A percentile compares a stretch with the other conserved stretches of the same genome.
Conservation (phyloP, 2,329 filamentous ascomycete species). For the Exophiala xenobiotica region DNA sequence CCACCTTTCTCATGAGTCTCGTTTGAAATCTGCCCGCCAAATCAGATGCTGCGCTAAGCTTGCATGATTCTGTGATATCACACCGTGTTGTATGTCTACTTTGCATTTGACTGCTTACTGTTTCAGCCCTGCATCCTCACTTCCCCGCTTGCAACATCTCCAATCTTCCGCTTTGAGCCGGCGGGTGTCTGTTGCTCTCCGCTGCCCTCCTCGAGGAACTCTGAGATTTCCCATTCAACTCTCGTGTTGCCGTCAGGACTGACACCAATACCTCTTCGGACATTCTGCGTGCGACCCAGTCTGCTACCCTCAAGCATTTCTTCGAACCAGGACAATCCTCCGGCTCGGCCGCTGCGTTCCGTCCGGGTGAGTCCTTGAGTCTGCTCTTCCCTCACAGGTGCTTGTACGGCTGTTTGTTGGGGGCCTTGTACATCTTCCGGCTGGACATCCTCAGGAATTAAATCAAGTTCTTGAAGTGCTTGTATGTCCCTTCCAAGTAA, state of each 20-base stretch:
- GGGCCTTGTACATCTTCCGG: slow-evolving; percentile 31
- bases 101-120: not conserved
- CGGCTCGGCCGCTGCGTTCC: slow-evolving; percentile 29
- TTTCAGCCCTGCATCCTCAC: slow-evolving; percentile 18
- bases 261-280: slow-evolving; percentile 56
- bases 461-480: slow-evolving; percentile 69
- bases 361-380: slow-evolving; percentile 16
- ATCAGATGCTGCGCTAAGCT: too few relatives aligned
- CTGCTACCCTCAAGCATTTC: slow-evolving; percentile 73
- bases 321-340: slow-evolving; percentile 83
- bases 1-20: too few relatives aligned
- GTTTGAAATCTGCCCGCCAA: too few relatives aligned
- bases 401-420: slow-evolving; percentile 1
- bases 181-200: slow-evolving; percentile 10
- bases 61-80: too few relatives aligned
- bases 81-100: not conserved
- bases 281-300: slow-evolving; percentile 66
- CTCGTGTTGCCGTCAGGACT: slow-evolving; percentile 64
- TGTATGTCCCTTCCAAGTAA: slow-evolving; percentile 69
- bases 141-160: slow-evolving; percentile 24
- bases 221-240: slow-evolving; percentile 81
- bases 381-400: not conserved
- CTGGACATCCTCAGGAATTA: slow-evolving; percentile 58
- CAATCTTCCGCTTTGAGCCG: slow-evolving; percentile 29
- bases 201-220: slow-evolving; percentile 52